Base-by-base conservation (phyloP, 2,329 filamentous ascomycete genomes). In the Cercospora citrullina region DNA sequence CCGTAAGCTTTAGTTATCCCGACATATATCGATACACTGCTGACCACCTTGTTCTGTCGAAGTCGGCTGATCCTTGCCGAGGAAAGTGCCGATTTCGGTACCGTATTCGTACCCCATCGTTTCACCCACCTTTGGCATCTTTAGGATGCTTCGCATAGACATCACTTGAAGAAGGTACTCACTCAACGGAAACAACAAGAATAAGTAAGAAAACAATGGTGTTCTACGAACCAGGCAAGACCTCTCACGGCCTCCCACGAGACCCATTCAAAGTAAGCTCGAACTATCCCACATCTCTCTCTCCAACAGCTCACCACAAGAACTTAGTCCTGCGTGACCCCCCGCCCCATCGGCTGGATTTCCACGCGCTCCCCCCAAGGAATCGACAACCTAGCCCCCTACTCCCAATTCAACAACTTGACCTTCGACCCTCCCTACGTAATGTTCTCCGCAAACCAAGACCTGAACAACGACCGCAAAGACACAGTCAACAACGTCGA, bases 371-470 rank as follows among this genome's bases (percentile, higher is more conserved):
- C 82, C n/a, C 74, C 77, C 16, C 71, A 75, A 6, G 83, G 83
- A 67, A 74, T 78, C 60, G 80, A 85, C 74, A 89, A 89, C 71
- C 82, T 89, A 2, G 87, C 87, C 0, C 87, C 87, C 9, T 89
- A 86, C 77, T 84, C 80, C 0, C 87, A 89, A 77, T 89, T 89
- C 81, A 87, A 85, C 76, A 89, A 89, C 71, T 81, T 89, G 0
- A 87, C 85, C 33, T 89, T 87, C 77, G 86, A 88, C 74, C 87
- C 87, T 0, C 87, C 87, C 0, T 87, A 87, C 73, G 84, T 89
- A 30, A 87, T 89, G 84, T 89, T 89, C 81, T 81, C 80, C 36
- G 82, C 84, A 2, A 89, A 89, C 77, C 85, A 88, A 74, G 86
- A 83, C 0, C 77, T 81, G 0, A 70, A 76, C 8, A 74, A 73